Evolutionary conservation across 176 grass and related monocot species (phyloP).

Genomic region (Saccharum officinarum): DNA sequence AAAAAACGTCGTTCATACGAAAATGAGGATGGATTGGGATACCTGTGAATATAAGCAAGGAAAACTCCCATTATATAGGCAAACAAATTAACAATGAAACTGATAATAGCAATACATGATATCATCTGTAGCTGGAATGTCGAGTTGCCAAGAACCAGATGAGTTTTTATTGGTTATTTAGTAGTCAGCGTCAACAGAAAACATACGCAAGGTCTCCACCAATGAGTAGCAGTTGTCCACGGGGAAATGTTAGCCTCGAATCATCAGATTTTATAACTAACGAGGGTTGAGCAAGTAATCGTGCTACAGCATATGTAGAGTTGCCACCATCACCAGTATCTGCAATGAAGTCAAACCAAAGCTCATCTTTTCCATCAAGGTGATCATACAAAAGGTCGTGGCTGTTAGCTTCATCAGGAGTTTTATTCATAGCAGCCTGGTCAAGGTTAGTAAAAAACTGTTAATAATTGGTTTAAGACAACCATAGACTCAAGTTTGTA

Average conservation of each 20-base stretch:
- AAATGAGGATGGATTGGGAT: slow-evolving; percentile 96
- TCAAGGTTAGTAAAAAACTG: slow-evolving; percentile 26
- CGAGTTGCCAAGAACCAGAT: slow-evolving; percentile 15
- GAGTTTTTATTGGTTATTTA: slow-evolving; percentile 9
- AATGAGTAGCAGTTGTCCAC: slow-evolving; percentile 65
- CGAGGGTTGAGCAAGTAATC: slow-evolving; percentile 80
- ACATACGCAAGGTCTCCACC: slow-evolving; percentile 75
- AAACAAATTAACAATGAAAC: slow-evolving; percentile 13
- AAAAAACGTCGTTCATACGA: slow-evolving; percentile 93
- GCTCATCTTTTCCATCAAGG: slow-evolving; percentile 73
- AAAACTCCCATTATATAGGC: slow-evolving; percentile 21
- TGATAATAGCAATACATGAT: not conserved
- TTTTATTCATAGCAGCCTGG: slow-evolving; percentile 96
- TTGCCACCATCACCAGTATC: slow-evolving; percentile 97
- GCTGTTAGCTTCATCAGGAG: slow-evolving; percentile 74
- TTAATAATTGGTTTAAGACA: slow-evolving; percentile 29
- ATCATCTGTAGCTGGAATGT: not conserved
- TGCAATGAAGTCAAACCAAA: slow-evolving; percentile 99
- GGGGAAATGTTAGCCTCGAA: slow-evolving; percentile 43
- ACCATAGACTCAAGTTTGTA: slow-evolving; percentile 13
- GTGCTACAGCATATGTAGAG: slow-evolving; percentile 84
- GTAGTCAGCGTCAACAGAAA: slow-evolving; percentile 4
- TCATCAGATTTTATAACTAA: slow-evolving; percentile 52
- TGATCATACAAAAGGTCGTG: slow-evolving; percentile 78
- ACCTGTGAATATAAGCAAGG: slow-evolving; percentile 45